Evolutionary conservation across 2,329 filamentous ascomycete genomes (phyloP).

Genomic region (Paecilomyces dactylethromorphus): DNA sequence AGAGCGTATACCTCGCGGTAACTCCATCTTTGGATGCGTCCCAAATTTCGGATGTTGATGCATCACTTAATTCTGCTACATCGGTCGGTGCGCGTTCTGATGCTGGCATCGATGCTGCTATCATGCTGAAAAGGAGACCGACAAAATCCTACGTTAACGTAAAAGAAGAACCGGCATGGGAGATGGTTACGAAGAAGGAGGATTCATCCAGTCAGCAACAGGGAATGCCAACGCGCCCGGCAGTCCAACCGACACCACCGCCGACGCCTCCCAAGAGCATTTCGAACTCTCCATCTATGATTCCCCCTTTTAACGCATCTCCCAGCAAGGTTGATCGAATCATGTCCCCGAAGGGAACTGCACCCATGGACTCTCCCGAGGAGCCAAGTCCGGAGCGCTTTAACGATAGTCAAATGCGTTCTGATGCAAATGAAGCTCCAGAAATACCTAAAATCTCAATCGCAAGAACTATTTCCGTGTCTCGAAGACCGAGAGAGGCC

Average conservation of each 20-base stretch:
- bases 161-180: slow-evolving; percentile 15
- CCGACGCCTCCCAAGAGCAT: slow-evolving; percentile 2
- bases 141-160: slow-evolving; percentile 10
- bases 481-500: slow-evolving; percentile 26
- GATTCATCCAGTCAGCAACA: slow-evolving; percentile 1
- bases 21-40: not conserved
- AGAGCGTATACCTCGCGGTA: not conserved
- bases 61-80: not conserved
- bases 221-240: slow-evolving; percentile 1
- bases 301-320: not conserved
- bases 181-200: slow-evolving; percentile 13
- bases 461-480: slow-evolving; percentile 33
- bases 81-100: not conserved
- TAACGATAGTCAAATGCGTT: not conserved
- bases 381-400: not conserved
- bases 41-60: not conserved
- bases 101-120: not conserved
- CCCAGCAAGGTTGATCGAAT: slow-evolving; percentile 6
- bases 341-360: slow-evolving; percentile 5
- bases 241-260: slow-evolving; percentile 2
- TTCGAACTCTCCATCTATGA: not conserved
- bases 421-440: not conserved
- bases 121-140: slow-evolving; percentile 8
- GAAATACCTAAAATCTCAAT: slow-evolving; percentile 27
- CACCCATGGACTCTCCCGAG: not conserved